Evolutionary conservation across 495 filamentous ascomycete species (phyloP), one percentile per base, ranked within the genome.

Genomic region (Aspergillus mulundensis): DNA sequence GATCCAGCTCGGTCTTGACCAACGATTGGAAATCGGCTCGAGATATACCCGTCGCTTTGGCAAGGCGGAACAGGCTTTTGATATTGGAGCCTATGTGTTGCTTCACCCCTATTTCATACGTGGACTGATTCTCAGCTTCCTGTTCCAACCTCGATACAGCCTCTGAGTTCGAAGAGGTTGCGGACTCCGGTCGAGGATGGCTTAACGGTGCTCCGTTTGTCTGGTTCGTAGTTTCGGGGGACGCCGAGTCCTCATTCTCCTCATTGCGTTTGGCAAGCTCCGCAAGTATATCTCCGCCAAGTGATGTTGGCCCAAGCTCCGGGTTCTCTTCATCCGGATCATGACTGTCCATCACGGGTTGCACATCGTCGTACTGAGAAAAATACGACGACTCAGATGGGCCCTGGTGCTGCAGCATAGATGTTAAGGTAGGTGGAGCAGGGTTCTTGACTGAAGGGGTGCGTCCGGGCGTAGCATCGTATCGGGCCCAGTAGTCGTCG

Each of bases 401-500:
- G 47, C 60, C 61, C 5, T 68, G 72, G 36, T 71, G 40, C 36
- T 60, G 71, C 20, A 70, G 66, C 46, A 64, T 65, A 54, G 63
- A 59, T 46, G 70, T 70, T 32, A 62, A 50, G 36, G 54, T 49
- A 16, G 60, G 61, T 1, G 85, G 81, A 1, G 83, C 82, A 1
- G 85, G 82, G 11, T 85, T 85, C 53, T 88, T 85, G 0, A 73
- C 69, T 0, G 84, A 83, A 6, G 93, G 93, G 18, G 91, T 93
- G 32, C 83, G 78, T 7, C 82, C 83, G 1, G 89, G 89, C 11
- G 90, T 94, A 8, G 85, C 82, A 75, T 97, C 94, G 67, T 98
- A 98, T 58, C 86, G 86, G 25, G 86, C 90, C 94, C 94, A 98
- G 70, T 97, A 98, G 61, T 85, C 88, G 58, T 91, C 91, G 56